Evolutionary conservation across 805 yeast species (phyloP), one percentile per base, ranked within the genome.

Genomic region (Aciculoconidium aculeatum): DNA sequence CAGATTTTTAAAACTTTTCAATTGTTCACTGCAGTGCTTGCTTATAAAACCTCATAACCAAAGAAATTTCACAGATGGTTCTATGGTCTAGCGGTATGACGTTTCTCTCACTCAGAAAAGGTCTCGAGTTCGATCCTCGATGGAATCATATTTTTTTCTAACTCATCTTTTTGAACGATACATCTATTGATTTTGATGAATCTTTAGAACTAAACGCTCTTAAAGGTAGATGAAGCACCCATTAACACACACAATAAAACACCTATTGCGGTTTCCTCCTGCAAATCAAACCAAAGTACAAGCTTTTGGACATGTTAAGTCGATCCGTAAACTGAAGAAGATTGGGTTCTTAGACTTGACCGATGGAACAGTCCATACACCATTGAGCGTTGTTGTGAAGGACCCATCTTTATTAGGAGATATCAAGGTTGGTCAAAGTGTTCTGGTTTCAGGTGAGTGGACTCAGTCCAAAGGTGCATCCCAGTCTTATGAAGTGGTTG

Each of bases 341-440:
- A 67, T 83, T 4, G 81, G 86, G 1, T 92, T 92, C 53, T 59
- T 87, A 4, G 95, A 86, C 45, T 40, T 92, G 7, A 57, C 70
- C 2, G 97, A 92, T 51, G 97, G 97, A 1, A 68, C 92, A 0
- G 59, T 72, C 2, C 58, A 67, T 17, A 38, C 58, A 16, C 65
- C 70, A 10, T 48, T 88, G 34, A 73, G 70, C 45, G 70, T 85
- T 33, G 57, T 59, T 16, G 35, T 62, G 51, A 30, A 39, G 34
- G 50, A 57, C 8, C 60, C 58, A 12, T 37, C 33, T n/a, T 19
- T 21, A n/a, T 23, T 31, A 5, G 11, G 25, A 3, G 17, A 30
- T 18, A 21, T 34, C 64, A 70, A 44, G 73, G 80, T 36, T 37
- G 76, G 58, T 53, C 70, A 65, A 37, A 54, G 65, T 29, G 41